Evolutionary conservation across 169 alveolate genomes (phyloP), one percentile per base, ranked within the genome.

Genomic region (Plasmodium blacklocki): DNA sequence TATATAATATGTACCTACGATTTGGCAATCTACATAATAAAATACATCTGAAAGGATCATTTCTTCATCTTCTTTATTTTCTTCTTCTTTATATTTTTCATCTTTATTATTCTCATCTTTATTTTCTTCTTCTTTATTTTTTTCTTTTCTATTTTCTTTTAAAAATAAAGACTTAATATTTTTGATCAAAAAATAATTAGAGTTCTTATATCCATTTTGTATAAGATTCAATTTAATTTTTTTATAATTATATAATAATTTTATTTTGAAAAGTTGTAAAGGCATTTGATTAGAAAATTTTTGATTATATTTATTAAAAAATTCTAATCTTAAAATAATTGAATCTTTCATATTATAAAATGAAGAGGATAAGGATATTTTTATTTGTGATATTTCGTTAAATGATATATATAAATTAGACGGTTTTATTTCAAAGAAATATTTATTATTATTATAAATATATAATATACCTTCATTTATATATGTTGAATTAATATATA

Each of bases 1-100:
- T 80, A 80, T 67, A 60, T 67, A 80, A 6, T 80, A 80, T 39
- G 67, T 80, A 56, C 83, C 83, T 47, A 66, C 32, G n/a, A 43
- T 18, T 14, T 29, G 21, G 3, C 72, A 60, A 39, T 72, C 15
- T 2, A 80, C n/a, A 21, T 80, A 23, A 62, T 67, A 80, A 45
- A 80, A 80, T 18, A 50, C n/a, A 32, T 80, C 90, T 2, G 83
- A 67, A 7, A 12, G 9, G 54, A 63, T 32, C 45, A 32, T 32
- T 0, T 32, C 8, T 32, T 32, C 8, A 4, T 32, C 45, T 32
- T 32, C 66, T 15, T 80, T 58, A 14, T 19, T 26, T 54, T 60
- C 11, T 7, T 15, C 5, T 15, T 45, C 45, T 39, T 52, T 39
- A 3, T 45, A 54, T 49, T 56, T 19, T 18, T 54, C 21, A 26